These are phyloP conservation scores for Russula vinacea DNA, from an alignment of 768 basidiomycete genomes.

Conservation along the genomic window DNA sequence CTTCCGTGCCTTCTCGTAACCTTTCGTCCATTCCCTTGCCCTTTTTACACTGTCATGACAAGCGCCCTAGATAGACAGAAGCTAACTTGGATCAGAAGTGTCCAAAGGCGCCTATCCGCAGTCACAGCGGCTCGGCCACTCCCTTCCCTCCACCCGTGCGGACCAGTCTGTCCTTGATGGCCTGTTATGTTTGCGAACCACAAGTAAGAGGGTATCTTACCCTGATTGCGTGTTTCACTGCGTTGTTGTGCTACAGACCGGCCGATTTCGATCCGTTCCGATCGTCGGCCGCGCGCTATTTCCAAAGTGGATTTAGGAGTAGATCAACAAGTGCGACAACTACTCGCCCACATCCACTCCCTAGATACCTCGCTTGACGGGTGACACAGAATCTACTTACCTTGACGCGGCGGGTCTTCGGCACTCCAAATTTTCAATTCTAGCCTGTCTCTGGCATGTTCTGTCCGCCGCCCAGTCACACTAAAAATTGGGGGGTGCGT, in stretches of 20 bases:
- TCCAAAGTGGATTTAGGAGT: slow-evolving; percentile 2
- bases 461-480: background rate
- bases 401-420: background rate
- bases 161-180: slow-evolving; percentile 4
- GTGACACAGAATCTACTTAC: slow-evolving; percentile 18
- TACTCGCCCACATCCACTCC: slow-evolving; percentile 10
- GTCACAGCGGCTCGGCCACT: slow-evolving; percentile 9
- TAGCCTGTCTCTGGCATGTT: background rate
- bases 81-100: slow-evolving; percentile 25
- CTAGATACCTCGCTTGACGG: slow-evolving; percentile 16
- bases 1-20: slow-evolving; percentile 18
- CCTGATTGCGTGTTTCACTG: background rate
- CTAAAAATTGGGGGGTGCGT: background rate
- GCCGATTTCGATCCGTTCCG: slow-evolving; percentile 18
- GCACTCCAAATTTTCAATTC: background rate
- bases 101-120: slow-evolving; percentile 20
- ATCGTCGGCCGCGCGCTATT: slow-evolving; percentile 27
- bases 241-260: too few relatives aligned
- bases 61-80: slow-evolving; percentile 23
- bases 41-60: slow-evolving; percentile 13
- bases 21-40: slow-evolving; percentile 17
- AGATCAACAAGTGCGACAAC: slow-evolving; percentile 18
- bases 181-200: background rate
- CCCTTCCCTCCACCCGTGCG: background rate
- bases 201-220: background rate